phyloP scores from a whole-genome alignment of 1,139 yeast genomes.

The Scheffersomyces titani region DNA sequence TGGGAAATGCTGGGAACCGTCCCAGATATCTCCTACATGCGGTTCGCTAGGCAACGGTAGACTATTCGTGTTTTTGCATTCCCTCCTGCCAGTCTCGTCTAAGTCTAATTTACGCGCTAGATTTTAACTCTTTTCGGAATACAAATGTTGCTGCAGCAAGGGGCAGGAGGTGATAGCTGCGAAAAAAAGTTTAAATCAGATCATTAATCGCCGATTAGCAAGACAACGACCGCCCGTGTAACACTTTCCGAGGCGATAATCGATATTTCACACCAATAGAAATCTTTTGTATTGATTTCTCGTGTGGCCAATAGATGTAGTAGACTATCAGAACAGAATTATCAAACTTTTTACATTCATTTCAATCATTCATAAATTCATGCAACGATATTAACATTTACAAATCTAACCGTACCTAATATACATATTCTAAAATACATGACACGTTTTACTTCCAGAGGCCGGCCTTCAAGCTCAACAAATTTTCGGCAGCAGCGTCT shows the following conservation, averaged over 20 bases:
- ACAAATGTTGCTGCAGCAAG: neutral
- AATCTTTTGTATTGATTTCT: too few species aligned
- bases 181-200: neutral
- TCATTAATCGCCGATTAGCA: conserved; percentile 11
- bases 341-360: conserved; percentile 8
- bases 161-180: neutral
- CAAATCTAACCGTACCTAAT: neutral
- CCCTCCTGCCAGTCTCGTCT: neutral
- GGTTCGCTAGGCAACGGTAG: neutral
- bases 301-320: too few species aligned
- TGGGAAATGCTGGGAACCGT: neutral
- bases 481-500: conserved; percentile 40
- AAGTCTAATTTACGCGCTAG: neutral
- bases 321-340: too few species aligned
- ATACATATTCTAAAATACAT: neutral
- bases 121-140: neutral
- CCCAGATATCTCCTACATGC: neutral
- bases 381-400: neutral
- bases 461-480: conserved; percentile 45
- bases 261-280: neutral
- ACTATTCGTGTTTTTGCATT: neutral
- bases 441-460: conserved; percentile 27
- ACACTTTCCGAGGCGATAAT: neutral
- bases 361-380: conserved; percentile 1
- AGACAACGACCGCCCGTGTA: neutral